Conservation (phyloP, 106 monocot genomes). For the Vanilla planifolia region DNA sequence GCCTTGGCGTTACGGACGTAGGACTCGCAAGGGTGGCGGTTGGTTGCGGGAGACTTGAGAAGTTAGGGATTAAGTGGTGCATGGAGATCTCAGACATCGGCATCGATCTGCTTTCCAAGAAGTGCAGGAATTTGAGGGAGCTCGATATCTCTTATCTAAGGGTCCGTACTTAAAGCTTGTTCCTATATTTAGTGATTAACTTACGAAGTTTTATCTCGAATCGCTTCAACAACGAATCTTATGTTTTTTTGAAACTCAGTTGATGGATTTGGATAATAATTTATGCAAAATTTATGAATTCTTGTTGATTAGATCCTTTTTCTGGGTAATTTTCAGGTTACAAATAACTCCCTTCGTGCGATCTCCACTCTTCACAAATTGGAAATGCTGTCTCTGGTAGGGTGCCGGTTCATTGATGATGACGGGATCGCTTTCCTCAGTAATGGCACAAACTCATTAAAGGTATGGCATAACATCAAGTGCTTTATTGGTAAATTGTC, state of each 20-base stretch:
- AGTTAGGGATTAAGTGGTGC: conserved; percentile 75
- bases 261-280: background rate
- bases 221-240: background rate
- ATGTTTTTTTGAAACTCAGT: background rate
- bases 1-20: conserved; percentile 65
- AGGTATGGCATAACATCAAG: no score
- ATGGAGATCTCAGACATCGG: conserved; percentile 74
- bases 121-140: conserved; percentile 47
- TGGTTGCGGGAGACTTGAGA: conserved; percentile 51
- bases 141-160: conserved; percentile 76
- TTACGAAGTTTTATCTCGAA: background rate
- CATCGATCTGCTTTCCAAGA: conserved; percentile 71
- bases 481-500: no score
- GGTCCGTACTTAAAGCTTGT: conserved; percentile 20
- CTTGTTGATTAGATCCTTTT: background rate
- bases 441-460: conserved; percentile 49
- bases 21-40: conserved; percentile 73
- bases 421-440: conserved; percentile 55
- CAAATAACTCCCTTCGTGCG: conserved; percentile 54
- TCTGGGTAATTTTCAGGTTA: conserved; percentile 34
- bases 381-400: conserved; percentile 55
- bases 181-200: background rate
- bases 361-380: conserved; percentile 62
- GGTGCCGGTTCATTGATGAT: conserved; percentile 58
- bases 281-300: background rate